Conservation (phyloP, 257 asterid genomes). For the Solanum clarkiae region DNA sequence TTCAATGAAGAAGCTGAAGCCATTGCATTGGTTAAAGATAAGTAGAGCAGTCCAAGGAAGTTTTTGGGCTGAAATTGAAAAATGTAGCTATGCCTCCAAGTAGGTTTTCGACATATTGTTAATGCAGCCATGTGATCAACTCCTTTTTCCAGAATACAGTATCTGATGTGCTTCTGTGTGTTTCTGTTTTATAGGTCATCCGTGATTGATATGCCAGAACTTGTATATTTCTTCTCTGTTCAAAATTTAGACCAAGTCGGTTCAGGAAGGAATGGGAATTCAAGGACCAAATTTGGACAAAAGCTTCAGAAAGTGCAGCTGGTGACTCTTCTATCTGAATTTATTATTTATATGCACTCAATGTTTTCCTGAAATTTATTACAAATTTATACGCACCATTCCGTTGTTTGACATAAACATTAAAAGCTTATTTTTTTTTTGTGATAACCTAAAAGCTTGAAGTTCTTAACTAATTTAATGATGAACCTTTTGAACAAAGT, state of each 20-base stretch:
- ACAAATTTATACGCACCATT: neutral
- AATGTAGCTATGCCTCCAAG: slow-evolving; percentile 68
- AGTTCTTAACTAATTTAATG: neutral
- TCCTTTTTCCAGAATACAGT: neutral
- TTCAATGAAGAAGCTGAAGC: slow-evolving; percentile 32
- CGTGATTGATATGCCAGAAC: slow-evolving; percentile 69
- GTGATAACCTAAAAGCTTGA: neutral
- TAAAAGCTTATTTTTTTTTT: neutral
- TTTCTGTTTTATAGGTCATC: slow-evolving; percentile 48
- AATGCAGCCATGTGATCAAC: neutral
- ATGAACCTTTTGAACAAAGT: neutral
- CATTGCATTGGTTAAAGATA: slow-evolving; percentile 84
- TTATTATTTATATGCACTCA: neutral
- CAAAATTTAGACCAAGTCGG: slow-evolving; percentile 23
- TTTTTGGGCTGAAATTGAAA: slow-evolving; percentile 80
- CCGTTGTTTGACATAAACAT: neutral
- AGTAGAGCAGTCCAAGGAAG: slow-evolving; percentile 75
- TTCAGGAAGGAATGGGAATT: slow-evolving; percentile 22
- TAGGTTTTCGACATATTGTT: slow-evolving; percentile 9
- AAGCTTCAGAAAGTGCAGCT: slow-evolving; percentile 69
- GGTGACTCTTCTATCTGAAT: slow-evolving; percentile 21
- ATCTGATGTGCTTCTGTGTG: neutral
- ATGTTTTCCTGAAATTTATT: neutral
- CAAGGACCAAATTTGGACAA: slow-evolving; percentile 12
- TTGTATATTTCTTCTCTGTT: slow-evolving; percentile 72